Evolutionary conservation across 306 rosid species (phyloP).

Genomic region (Aeschynomene evenia): DNA sequence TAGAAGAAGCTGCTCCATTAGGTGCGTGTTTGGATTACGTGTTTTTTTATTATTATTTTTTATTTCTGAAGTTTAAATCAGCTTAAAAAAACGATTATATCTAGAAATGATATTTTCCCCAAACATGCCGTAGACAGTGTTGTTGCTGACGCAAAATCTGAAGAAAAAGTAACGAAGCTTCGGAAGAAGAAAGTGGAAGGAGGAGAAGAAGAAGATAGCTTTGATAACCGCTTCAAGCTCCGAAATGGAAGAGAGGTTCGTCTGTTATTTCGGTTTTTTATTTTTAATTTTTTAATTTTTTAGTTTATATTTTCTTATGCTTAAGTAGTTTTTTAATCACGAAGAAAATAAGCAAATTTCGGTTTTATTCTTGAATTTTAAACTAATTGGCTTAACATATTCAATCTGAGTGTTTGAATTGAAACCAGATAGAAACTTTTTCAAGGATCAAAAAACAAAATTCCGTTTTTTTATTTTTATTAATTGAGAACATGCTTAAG

Average conservation of each 20-base stretch:
- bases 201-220: slow-evolving; percentile 38
- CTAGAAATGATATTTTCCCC: not conserved
- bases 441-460: too few species aligned
- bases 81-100: not conserved
- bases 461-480: too few species aligned
- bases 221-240: slow-evolving; percentile 69
- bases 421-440: too few species aligned
- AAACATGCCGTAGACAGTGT: not conserved
- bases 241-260: slow-evolving; percentile 83
- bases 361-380: too few species aligned
- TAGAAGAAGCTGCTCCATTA: not conserved
- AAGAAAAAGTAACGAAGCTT: slow-evolving; percentile 34
- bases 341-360: too few species aligned
- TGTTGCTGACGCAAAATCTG: not conserved
- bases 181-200: slow-evolving; percentile 54
- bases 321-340: too few species aligned
- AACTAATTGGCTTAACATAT: too few species aligned
- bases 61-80: too few species aligned
- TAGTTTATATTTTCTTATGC: too few species aligned
- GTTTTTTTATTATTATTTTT: too few species aligned
- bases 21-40: not conserved
- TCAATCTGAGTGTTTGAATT: too few species aligned
- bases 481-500: too few species aligned
- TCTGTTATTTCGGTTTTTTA: not conserved
- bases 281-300: not conserved